Evolutionary conservation across 1,284 basidiomycete genomes (phyloP).

Genomic region (Afroboletus lepidellus): DNA sequence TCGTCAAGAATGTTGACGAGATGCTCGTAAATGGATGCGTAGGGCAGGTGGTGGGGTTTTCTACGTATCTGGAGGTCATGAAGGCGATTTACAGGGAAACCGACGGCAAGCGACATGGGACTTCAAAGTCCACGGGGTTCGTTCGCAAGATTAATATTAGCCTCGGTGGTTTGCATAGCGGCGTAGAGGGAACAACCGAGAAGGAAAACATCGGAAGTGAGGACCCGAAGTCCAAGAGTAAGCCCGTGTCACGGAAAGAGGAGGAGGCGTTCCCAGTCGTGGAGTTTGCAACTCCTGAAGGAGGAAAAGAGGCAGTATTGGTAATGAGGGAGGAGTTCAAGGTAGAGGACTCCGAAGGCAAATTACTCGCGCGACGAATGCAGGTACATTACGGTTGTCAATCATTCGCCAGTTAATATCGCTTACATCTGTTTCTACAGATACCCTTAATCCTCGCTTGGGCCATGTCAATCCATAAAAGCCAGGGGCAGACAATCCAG

Average conservation of each 20-base stretch:
- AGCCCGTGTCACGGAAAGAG: constrained; percentile 19
- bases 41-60: constrained; percentile 62
- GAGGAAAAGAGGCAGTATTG: constrained; percentile 44
- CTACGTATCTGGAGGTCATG: constrained; percentile 25
- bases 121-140: constrained; percentile 25
- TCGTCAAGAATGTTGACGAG: constrained; percentile 81
- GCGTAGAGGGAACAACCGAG: not conserved
- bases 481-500: constrained; percentile 72
- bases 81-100: constrained; percentile 14
- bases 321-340: constrained; percentile 66
- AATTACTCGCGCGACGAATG: constrained; percentile 55
- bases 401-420: not conserved
- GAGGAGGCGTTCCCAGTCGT: constrained; percentile 56
- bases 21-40: constrained; percentile 76
- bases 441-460: constrained; percentile 69
- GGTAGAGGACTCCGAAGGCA: constrained; percentile 66
- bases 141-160: constrained; percentile 22
- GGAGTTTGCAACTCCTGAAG: constrained; percentile 57
- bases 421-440: constrained; percentile 24
- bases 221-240: constrained; percentile 1
- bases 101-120: constrained; percentile 19
- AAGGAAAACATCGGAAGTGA: constrained; percentile 26
- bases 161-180: constrained; percentile 1
- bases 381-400: constrained; percentile 35
- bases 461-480: constrained; percentile 83